These are phyloP conservation scores for Neonectria magnoliae DNA, from an alignment of 2,329 filamentous ascomycete species.

Conservation along the genomic window DNA sequence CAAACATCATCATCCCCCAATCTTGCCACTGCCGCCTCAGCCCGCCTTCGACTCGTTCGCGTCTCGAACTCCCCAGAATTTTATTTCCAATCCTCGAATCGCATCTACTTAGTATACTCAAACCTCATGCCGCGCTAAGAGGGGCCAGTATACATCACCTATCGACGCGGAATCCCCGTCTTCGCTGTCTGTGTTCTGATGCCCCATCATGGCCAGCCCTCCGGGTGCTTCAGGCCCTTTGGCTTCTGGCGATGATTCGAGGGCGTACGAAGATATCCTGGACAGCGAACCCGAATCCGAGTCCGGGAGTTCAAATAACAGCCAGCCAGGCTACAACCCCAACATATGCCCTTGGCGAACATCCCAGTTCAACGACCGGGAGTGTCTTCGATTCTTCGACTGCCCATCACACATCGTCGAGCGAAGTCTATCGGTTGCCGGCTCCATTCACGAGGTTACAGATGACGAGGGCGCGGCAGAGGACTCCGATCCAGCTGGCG, in stretches of 20 bases:
- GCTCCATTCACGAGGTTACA: slow-evolving; percentile 39
- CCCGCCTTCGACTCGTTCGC: neutral
- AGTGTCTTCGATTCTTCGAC: slow-evolving; percentile 60
- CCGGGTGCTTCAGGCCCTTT: slow-evolving; percentile 32
- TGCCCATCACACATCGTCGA: slow-evolving; percentile 59
- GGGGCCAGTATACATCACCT: slow-evolving; percentile 14
- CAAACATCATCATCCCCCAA: slow-evolving; percentile 28
- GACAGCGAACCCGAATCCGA: slow-evolving; percentile 36
- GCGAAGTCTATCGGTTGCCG: slow-evolving; percentile 46
- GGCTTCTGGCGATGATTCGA: slow-evolving; percentile 27
- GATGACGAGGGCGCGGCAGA: slow-evolving; percentile 17
- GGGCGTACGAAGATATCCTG: slow-evolving; percentile 26
- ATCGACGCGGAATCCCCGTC: slow-evolving; percentile 13
- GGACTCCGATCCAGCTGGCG: slow-evolving; percentile 17
- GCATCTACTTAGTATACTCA: neutral
- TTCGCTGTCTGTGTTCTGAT: slow-evolving; percentile 30
- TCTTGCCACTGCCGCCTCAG: slow-evolving; percentile 15
- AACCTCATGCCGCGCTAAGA: slow-evolving; percentile 27
- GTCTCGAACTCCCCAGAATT: neutral
- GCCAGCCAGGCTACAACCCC: slow-evolving; percentile 35
- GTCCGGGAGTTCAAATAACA: slow-evolving; percentile 53
- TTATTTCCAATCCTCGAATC: slow-evolving; percentile 6
- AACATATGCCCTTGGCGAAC: slow-evolving; percentile 52
- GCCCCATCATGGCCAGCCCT: slow-evolving; percentile 42
- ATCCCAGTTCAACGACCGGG: slow-evolving; percentile 51